Conservation (phyloP, 306 rosid species). For the Potentilla sterilis region DNA sequence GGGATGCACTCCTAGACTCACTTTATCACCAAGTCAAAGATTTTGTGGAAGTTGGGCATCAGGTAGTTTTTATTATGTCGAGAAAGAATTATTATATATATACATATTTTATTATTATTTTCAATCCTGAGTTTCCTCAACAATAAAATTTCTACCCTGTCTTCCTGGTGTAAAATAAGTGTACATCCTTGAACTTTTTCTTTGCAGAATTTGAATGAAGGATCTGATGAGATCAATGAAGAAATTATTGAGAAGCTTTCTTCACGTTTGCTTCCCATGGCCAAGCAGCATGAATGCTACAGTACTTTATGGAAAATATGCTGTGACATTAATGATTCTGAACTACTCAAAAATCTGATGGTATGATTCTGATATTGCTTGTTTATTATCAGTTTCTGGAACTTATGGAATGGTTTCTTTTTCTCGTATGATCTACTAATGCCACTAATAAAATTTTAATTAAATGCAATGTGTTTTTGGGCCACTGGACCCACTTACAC, state of each 20-base stretch:
- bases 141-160: conserved; percentile 11
- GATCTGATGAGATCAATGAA: conserved; percentile 45
- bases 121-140: not conserved
- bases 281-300: conserved; percentile 87
- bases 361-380: conserved; percentile 38
- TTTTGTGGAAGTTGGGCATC: conserved; percentile 45
- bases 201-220: conserved; percentile 59
- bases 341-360: conserved; percentile 74
- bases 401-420: conserved; percentile 3
- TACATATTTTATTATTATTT: not conserved
- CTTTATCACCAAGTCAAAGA: conserved; percentile 65
- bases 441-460: not conserved
- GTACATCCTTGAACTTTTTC: conserved; percentile 34
- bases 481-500: not conserved
- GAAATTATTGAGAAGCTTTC: conserved; percentile 55
- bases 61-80: conserved; percentile 37
- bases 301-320: conserved; percentile 72
- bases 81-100: not conserved
- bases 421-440: not conserved
- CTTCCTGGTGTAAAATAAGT: conserved; percentile 24
- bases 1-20: conserved; percentile 72
- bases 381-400: conserved; percentile 4
- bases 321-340: conserved; percentile 80
- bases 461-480: not conserved
- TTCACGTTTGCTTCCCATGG: conserved; percentile 66